Conservation (phyloP, 768 basidiomycete species). For the Dioszegia crocea region DNA sequence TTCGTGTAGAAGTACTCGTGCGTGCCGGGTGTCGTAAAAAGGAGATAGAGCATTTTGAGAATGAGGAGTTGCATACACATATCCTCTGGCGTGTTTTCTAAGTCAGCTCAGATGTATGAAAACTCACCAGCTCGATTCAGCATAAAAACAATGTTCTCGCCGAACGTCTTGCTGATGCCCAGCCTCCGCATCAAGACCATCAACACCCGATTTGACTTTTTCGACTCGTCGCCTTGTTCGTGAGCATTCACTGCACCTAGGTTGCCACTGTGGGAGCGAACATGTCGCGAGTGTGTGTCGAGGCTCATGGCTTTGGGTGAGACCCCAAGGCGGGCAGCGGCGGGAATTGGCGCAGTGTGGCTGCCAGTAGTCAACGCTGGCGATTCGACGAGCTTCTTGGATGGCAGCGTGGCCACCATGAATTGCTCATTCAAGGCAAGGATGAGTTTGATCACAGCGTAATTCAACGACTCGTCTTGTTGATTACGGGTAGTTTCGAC, state of each 20-base stretch:
- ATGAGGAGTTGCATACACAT: slow-evolving; percentile 91
- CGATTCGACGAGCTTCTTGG: slow-evolving; percentile 13
- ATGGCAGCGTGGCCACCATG: slow-evolving; percentile 75
- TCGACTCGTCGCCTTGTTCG: slow-evolving; percentile 51
- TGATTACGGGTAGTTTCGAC: slow-evolving; percentile 86
- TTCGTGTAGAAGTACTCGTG: slow-evolving; percentile 98
- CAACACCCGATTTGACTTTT: slow-evolving; percentile 67
- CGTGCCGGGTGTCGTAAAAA: slow-evolving; percentile 89
- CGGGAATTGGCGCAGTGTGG: not conserved
- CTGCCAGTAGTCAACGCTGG: not conserved
- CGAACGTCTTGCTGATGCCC: slow-evolving; percentile 87
- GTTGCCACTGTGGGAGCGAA: slow-evolving; percentile 25
- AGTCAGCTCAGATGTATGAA: slow-evolving; percentile 2
- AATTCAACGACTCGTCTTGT: slow-evolving; percentile 89
- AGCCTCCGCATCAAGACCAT: slow-evolving; percentile 76
- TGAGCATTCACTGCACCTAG: slow-evolving; percentile 31
- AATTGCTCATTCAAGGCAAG: slow-evolving; percentile 95
- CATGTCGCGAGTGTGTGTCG: slow-evolving; percentile 16
- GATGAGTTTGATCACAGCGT: slow-evolving; percentile 88
- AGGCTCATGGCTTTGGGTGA: slow-evolving; percentile 5
- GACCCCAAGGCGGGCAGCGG: not conserved
- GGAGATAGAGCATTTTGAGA: slow-evolving; percentile 86
- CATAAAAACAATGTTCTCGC: slow-evolving; percentile 99
- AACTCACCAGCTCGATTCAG: slow-evolving; percentile 83
- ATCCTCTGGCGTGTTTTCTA: slow-evolving; percentile 82